A percentile compares a stretch with the other conserved stretches of the same genome.
Conservation (phyloP, 2,329 filamentous ascomycete genomes). For the Ascochyta koolunga region DNA sequence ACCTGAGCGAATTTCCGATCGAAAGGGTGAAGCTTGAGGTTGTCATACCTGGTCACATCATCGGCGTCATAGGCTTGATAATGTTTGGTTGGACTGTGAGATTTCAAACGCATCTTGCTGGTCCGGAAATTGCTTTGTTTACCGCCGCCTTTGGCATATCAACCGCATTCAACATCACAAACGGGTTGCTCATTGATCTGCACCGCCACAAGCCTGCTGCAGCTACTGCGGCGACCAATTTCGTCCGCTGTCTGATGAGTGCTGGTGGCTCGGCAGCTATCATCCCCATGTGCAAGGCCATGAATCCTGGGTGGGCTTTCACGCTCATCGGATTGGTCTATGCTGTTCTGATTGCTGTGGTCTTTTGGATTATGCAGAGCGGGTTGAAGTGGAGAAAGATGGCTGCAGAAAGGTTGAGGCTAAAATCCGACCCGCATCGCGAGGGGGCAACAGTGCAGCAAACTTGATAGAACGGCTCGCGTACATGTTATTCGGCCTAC, state of each 20-base stretch:
- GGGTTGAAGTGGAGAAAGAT: constrained; percentile 41
- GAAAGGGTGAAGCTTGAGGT: constrained; percentile 53
- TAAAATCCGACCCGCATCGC: constrained; percentile 7
- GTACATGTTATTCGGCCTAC: too few species aligned
- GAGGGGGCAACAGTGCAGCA: not conserved
- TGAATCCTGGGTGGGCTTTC: constrained; percentile 55
- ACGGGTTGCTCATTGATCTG: constrained; percentile 54
- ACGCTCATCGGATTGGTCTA: constrained; percentile 49
- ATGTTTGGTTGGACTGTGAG: constrained; percentile 53
- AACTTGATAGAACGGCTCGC: too few species aligned
- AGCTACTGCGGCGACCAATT: constrained; percentile 49
- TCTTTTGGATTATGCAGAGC: constrained; percentile 40
- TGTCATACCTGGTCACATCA: constrained; percentile 45
- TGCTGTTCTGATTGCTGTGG: constrained; percentile 30
- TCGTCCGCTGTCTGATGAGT: constrained; percentile 46
- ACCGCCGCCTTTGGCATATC: constrained; percentile 63
- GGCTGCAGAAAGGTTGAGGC: constrained; percentile 22
- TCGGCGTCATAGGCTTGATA: constrained; percentile 42
- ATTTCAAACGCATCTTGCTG: constrained; percentile 46
- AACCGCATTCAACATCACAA: constrained; percentile 54
- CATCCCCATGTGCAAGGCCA: constrained; percentile 50
- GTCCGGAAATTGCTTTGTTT: constrained; percentile 56
- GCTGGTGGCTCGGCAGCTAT: constrained; percentile 48
- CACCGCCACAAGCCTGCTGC: constrained; percentile 49
- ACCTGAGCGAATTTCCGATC: constrained; percentile 60